Evolutionary conservation across 257 asterid genomes (phyloP).

Genomic region (Apocynum venetum): DNA sequence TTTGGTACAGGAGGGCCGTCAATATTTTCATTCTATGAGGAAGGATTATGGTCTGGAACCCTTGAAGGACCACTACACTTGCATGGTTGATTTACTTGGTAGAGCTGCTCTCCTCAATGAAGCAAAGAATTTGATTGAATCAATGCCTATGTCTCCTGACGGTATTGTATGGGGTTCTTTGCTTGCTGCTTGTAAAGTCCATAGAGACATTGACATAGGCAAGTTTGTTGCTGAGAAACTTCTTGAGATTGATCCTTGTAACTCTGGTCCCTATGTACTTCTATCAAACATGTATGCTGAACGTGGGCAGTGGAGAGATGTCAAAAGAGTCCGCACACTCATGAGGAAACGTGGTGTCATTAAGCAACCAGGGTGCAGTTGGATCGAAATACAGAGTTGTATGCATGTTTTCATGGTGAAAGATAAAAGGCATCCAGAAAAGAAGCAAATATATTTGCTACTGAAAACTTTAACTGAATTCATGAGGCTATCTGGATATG

Average conservation of each 20-base stretch:
- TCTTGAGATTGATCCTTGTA: slow-evolving; percentile 19
- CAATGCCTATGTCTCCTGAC: slow-evolving; percentile 26
- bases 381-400: slow-evolving; percentile 9
- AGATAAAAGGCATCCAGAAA: slow-evolving; percentile 11
- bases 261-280: slow-evolving; percentile 24
- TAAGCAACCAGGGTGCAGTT: slow-evolving; percentile 15
- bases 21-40: slow-evolving; percentile 20
- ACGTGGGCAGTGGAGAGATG: slow-evolving; percentile 7
- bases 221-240: slow-evolving; percentile 23
- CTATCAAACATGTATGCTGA: slow-evolving; percentile 28
- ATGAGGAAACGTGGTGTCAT: slow-evolving; percentile 11
- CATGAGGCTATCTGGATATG: slow-evolving; percentile 13
- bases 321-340: slow-evolving; percentile 7
- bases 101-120: slow-evolving; percentile 26
- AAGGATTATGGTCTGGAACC: slow-evolving; percentile 22
- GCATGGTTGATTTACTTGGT: slow-evolving; percentile 29
- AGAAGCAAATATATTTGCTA: slow-evolving; percentile 6
- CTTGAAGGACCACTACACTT: slow-evolving; percentile 24
- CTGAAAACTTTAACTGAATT: slow-evolving; percentile 8
- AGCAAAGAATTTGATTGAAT: slow-evolving; percentile 18
- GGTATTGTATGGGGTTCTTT: slow-evolving; percentile 27
- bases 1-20: slow-evolving; percentile 20
- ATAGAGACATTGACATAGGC: slow-evolving; percentile 22
- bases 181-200: slow-evolving; percentile 27
- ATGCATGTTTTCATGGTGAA: slow-evolving; percentile 12